These are phyloP conservation scores for Vachellia collinsii DNA, from an alignment of 306 rosid species.

Conservation along the genomic window DNA sequence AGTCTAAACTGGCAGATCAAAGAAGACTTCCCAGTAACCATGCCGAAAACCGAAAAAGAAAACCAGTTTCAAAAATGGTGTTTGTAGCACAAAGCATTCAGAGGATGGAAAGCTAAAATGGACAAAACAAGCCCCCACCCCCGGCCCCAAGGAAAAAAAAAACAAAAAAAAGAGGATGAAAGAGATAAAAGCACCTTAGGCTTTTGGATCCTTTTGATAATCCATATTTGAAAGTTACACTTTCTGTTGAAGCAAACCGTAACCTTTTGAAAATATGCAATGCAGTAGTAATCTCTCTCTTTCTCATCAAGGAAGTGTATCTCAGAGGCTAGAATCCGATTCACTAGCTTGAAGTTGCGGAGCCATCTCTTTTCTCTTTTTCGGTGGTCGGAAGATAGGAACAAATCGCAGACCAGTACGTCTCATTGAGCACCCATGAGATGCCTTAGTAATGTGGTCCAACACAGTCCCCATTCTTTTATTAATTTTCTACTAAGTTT, in stretches of 20 bases:
- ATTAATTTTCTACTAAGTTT: background rate
- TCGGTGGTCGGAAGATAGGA: slow-evolving; percentile 7
- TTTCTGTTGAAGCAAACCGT: slow-evolving; percentile 24
- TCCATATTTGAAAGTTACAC: slow-evolving; percentile 61
- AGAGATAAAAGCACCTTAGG: slow-evolving; percentile 63
- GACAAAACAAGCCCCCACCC: slow-evolving; percentile 26
- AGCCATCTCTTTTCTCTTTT: background rate
- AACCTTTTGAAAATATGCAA: slow-evolving; percentile 37
- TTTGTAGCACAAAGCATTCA: slow-evolving; percentile 23
- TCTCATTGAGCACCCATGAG: slow-evolving; percentile 33
- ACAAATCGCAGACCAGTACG: slow-evolving; percentile 9
- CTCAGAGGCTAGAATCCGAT: background rate
- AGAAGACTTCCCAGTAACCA: slow-evolving; percentile 34
- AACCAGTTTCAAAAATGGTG: slow-evolving; percentile 27
- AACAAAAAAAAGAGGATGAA: background rate
- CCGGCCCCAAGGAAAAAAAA: too few species aligned
- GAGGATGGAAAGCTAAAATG: slow-evolving; percentile 21
- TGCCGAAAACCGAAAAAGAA: slow-evolving; percentile 10
- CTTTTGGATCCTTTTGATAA: slow-evolving; percentile 92
- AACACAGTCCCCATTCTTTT: background rate
- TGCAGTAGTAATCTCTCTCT: slow-evolving; percentile 10
- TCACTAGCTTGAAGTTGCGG: slow-evolving; percentile 35
- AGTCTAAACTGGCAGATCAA: slow-evolving; percentile 39
- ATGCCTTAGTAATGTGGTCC: slow-evolving; percentile 49
- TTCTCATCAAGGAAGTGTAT: slow-evolving; percentile 1